These are phyloP conservation scores for Salix suchowensis DNA, from an alignment of 345 rosid species.

Conservation along the genomic window DNA sequence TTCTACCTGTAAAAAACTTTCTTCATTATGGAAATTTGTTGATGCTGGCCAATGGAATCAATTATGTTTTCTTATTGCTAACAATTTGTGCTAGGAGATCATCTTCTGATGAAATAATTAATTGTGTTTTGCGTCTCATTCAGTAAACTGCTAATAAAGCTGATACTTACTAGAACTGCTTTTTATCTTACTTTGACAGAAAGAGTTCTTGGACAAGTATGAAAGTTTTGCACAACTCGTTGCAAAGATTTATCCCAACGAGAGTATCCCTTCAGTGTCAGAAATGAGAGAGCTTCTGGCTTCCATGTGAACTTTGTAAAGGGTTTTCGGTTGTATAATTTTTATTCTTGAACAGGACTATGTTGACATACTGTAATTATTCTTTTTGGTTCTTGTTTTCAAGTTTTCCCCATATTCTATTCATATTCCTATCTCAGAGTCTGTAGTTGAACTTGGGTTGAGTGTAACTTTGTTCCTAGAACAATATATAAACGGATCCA, in stretches of 20 bases:
- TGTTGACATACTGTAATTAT: slow-evolving; percentile 20
- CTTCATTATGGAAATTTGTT: background rate
- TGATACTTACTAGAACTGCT: background rate
- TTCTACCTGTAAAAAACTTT: background rate
- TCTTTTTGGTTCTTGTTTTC: slow-evolving; percentile 7
- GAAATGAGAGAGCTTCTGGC: slow-evolving; percentile 84
- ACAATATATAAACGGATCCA: too few relatives aligned
- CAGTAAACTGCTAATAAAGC: background rate
- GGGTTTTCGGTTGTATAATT: background rate
- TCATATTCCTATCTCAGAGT: slow-evolving; percentile 6
- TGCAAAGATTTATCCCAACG: slow-evolving; percentile 81
- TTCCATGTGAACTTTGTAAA: slow-evolving; percentile 54
- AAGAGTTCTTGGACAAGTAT: slow-evolving; percentile 91
- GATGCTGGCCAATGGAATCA: background rate
- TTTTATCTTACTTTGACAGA: slow-evolving; percentile 41
- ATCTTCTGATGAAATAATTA: background rate
- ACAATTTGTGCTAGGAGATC: background rate
- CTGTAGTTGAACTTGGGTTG: background rate
- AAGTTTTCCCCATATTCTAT: slow-evolving; percentile 8
- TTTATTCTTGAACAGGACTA: slow-evolving; percentile 5
- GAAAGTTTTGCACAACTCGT: slow-evolving; percentile 85
- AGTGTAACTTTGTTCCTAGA: background rate
- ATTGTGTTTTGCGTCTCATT: background rate
- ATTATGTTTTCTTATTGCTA: background rate
- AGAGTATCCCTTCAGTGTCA: slow-evolving; percentile 59